A percentile compares a stretch with the other conserved stretches of the same genome.
These are phyloP conservation scores for Scolecobasidium constrictum DNA, from an alignment of 2,329 filamentous ascomycete genomes.

Conservation along the genomic window DNA sequence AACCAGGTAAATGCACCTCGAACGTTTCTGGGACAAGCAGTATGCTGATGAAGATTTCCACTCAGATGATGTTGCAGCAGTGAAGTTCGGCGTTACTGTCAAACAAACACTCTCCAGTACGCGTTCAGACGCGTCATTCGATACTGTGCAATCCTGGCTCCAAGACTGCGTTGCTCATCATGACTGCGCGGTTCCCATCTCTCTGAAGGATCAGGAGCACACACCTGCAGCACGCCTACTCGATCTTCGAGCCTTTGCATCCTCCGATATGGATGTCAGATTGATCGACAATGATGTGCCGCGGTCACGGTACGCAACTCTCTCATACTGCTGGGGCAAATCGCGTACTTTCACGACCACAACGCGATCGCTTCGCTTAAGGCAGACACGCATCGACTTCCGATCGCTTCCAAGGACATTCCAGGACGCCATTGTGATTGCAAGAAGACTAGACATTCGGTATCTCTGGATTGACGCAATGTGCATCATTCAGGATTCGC, in stretches of 20 bases:
- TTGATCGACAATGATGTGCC: conserved; percentile 8
- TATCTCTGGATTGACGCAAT: conserved; percentile 15
- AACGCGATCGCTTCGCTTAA: conserved; percentile 8
- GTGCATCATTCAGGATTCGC: conserved; percentile 14
- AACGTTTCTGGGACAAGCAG: no score
- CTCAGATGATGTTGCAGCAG: conserved; percentile 5
- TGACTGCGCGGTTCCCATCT: conserved; percentile 3
- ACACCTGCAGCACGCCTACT: conserved; percentile 7
- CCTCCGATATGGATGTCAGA: background rate
- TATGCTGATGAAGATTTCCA: background rate
- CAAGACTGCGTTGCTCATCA: conserved; percentile 6
- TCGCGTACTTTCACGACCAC: conserved; percentile 8
- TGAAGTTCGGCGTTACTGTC: conserved; percentile 6
- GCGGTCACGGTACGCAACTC: background rate
- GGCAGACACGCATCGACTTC: conserved; percentile 6
- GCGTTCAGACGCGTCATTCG: background rate
- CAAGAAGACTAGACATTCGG: conserved; percentile 3
- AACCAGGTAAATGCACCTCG: background rate
- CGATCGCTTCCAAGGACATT: conserved; percentile 9
- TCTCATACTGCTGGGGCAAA: conserved; percentile 10
- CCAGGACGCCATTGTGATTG: conserved; percentile 8
- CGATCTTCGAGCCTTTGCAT: conserved; percentile 7
- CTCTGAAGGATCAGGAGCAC: conserved; percentile 6
- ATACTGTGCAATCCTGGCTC: conserved; percentile 7
- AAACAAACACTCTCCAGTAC: conserved; percentile 5